phyloP scores from a whole-genome alignment of 768 basidiomycete species.

The Trametes cinnabarina region DNA sequence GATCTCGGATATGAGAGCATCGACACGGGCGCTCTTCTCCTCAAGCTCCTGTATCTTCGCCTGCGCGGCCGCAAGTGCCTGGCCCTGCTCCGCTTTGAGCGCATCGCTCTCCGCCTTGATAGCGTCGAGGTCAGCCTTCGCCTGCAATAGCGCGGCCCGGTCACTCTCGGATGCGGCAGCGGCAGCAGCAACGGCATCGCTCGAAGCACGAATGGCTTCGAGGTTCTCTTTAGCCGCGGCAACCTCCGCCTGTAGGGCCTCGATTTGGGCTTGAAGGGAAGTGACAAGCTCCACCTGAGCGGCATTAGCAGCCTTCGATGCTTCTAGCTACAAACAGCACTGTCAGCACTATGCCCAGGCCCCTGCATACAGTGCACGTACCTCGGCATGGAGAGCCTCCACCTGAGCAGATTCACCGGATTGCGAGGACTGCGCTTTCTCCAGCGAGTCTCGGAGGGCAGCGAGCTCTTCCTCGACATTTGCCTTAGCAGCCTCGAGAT shows the following conservation, averaged over 20 bases:
- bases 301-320: constrained; percentile 39
- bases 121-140: constrained; percentile 58
- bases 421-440: constrained; percentile 32
- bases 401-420: constrained; percentile 35
- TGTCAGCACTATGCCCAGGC: not conserved
- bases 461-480: constrained; percentile 48
- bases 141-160: constrained; percentile 61
- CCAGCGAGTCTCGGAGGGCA: constrained; percentile 42
- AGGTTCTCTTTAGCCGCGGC: constrained; percentile 50
- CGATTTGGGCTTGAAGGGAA: constrained; percentile 49
- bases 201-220: constrained; percentile 47
- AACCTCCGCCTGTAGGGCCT: constrained; percentile 50
- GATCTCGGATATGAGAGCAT: constrained; percentile 49
- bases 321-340: constrained; percentile 45
- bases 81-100: constrained; percentile 49
- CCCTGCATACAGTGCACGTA: constrained; percentile 32
- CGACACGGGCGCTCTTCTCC: constrained; percentile 41
- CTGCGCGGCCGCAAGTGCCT: constrained; percentile 47
- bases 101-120: constrained; percentile 51
- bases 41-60: constrained; percentile 48
- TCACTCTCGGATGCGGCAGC: constrained; percentile 56
- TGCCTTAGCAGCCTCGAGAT: constrained; percentile 49
- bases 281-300: constrained; percentile 48
- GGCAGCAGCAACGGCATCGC: constrained; percentile 41
- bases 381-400: constrained; percentile 48